Evolutionary conservation across 352 stramenopile species (phyloP).

Genomic region (Phytophthora quininea): DNA sequence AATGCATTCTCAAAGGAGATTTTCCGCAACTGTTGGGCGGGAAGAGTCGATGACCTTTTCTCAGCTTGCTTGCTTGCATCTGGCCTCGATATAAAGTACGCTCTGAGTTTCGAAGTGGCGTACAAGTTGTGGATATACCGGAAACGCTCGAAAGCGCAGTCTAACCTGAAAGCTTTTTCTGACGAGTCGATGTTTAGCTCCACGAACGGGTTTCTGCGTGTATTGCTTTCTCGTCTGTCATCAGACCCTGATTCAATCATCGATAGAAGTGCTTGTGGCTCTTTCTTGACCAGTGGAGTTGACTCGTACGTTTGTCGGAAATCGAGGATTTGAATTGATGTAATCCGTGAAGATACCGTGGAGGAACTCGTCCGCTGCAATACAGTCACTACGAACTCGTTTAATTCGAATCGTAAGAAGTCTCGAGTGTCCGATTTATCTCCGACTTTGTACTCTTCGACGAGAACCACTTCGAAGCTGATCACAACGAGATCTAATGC

Average conservation of each 20-base stretch:
- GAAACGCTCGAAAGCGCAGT: slow-evolving; percentile 66
- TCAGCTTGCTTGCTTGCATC: slow-evolving; percentile 14
- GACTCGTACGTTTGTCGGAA: slow-evolving; percentile 52
- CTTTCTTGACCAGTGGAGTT: slow-evolving; percentile 19
- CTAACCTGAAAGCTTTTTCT: slow-evolving; percentile 58
- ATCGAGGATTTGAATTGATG: slow-evolving; percentile 69
- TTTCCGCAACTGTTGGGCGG: slow-evolving; percentile 24
- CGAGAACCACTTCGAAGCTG: slow-evolving; percentile 54
- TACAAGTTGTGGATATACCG: slow-evolving; percentile 77
- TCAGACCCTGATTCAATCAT: slow-evolving; percentile 22
- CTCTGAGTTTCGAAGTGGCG: slow-evolving; percentile 63
- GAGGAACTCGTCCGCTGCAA: slow-evolving; percentile 62
- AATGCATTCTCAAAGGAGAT: slow-evolving; percentile 26
- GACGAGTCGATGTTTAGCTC: slow-evolving; percentile 65
- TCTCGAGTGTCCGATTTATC: slow-evolving; percentile 48
- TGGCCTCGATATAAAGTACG: slow-evolving; percentile 53
- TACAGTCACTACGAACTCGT: slow-evolving; percentile 66
- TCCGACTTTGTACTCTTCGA: slow-evolving; percentile 35
- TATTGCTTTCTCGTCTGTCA: slow-evolving; percentile 7
- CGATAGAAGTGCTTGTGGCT: slow-evolving; percentile 34
- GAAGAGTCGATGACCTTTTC: slow-evolving; percentile 12
- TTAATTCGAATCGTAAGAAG: slow-evolving; percentile 74
- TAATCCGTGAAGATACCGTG: slow-evolving; percentile 62
- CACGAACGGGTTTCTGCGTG: slow-evolving; percentile 40
- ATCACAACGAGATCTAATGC: slow-evolving; percentile 67